These are phyloP conservation scores for Tetrahymena thermophila DNA, from an alignment of 73 alveolate genomes.

Conservation along the genomic window DNA sequence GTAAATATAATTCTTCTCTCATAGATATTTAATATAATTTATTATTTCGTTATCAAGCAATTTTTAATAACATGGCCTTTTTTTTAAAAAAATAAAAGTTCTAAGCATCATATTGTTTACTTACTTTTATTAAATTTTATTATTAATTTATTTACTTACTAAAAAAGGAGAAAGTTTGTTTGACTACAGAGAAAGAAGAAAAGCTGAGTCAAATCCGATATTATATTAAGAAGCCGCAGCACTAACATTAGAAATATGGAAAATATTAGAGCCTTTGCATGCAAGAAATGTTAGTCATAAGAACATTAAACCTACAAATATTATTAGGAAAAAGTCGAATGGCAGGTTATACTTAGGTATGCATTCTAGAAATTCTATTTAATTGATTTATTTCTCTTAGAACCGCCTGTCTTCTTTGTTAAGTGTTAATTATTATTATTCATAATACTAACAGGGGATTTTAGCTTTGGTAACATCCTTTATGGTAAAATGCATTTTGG, in stretches of 20 bases:
- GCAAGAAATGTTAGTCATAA: neutral
- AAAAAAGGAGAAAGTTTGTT: neutral
- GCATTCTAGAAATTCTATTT: neutral
- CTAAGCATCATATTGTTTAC: too few relatives aligned
- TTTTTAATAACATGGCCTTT: too few relatives aligned
- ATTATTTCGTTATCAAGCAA: too few relatives aligned
- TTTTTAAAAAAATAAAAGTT: too few relatives aligned
- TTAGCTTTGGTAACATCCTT: neutral
- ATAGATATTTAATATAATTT: too few relatives aligned
- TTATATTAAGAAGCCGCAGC: neutral
- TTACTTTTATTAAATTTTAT: too few relatives aligned
- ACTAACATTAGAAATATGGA: neutral
- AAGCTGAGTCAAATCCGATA: neutral
- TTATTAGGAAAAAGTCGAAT: neutral
- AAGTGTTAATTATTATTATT: neutral
- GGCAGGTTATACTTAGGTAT: neutral
- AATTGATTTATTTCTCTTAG: too few relatives aligned
- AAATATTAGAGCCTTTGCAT: neutral
- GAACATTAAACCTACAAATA: neutral
- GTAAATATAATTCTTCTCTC: neutral
- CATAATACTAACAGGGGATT: neutral
- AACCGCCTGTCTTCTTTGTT: too few relatives aligned
- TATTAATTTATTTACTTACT: too few relatives aligned
- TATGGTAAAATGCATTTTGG: neutral
- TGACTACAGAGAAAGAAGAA: neutral